Conservation (phyloP, 1,284 basidiomycete genomes). For the Sporisorium graminicola region DNA sequence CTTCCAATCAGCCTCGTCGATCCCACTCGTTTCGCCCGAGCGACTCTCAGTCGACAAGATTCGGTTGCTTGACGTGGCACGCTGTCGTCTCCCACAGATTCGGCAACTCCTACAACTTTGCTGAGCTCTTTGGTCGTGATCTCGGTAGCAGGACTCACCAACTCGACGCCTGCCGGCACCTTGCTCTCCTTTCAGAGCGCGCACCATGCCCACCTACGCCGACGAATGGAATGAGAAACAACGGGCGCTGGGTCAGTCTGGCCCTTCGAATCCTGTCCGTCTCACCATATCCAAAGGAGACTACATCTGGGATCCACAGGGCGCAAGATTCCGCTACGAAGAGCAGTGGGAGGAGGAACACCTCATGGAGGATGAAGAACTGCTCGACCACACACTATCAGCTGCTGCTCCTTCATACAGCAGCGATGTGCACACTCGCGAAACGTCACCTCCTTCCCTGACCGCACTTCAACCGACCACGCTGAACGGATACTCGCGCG, state of each 20-base stretch:
- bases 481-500: background rate
- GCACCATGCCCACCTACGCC: constrained; percentile 49
- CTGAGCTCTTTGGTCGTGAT: background rate
- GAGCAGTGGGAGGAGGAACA: constrained; percentile 53
- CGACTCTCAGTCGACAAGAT: background rate
- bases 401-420: background rate
- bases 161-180: background rate
- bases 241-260: constrained; percentile 24
- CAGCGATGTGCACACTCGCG: constrained; percentile 5
- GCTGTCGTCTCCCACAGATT: too few relatives aligned
- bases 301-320: constrained; percentile 34
- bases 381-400: constrained; percentile 3
- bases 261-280: constrained; percentile 41
- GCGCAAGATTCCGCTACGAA: constrained; percentile 28
- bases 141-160: background rate
- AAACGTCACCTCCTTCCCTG: constrained; percentile 7
- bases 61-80: background rate
- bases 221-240: constrained; percentile 46
- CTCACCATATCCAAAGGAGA: constrained; percentile 52
- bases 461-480: constrained; percentile 20
- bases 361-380: constrained; percentile 50
- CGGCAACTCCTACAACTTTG: background rate
- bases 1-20: background rate
- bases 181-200: background rate
- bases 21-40: background rate